Evolutionary conservation across 169 alveolate genomes (phyloP).

Genomic region (Eimeria mitis): DNA sequence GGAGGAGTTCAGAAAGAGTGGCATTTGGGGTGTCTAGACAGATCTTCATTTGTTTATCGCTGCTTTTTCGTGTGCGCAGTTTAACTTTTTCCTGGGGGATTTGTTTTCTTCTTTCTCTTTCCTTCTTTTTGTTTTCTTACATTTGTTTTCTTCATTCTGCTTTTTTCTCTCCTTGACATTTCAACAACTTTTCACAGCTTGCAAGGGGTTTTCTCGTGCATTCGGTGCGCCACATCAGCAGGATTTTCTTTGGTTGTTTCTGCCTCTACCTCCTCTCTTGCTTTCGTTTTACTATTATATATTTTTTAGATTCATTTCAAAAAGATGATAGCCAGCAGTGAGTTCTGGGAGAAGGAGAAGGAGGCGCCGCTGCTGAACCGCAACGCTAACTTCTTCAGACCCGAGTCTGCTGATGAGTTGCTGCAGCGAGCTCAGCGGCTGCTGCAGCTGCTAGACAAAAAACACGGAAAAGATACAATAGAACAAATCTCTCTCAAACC

Average conservation of each 20-base stretch:
- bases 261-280: neutral
- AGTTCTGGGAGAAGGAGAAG: constrained; percentile 85
- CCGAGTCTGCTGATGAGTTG: constrained; percentile 76
- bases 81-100: neutral
- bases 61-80: neutral
- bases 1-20: neutral
- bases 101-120: neutral
- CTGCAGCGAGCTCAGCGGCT: constrained; percentile 81
- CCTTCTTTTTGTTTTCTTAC: no score
- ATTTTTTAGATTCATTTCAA: neutral
- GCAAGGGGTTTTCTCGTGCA: no score
- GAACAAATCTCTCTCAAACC: constrained; percentile 26
- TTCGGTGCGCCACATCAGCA: no score
- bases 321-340: constrained; percentile 81
- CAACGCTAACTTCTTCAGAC: constrained; percentile 75
- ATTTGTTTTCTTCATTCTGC: no score
- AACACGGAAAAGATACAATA: constrained; percentile 17
- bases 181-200: no score
- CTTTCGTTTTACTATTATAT: no score
- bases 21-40: neutral
- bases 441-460: constrained; percentile 79
- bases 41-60: no score
- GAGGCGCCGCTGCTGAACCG: constrained; percentile 87
- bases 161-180: no score
- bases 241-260: no score